phyloP scores from a whole-genome alignment of 1,284 basidiomycete species.

The Pholiota adiposa region DNA sequence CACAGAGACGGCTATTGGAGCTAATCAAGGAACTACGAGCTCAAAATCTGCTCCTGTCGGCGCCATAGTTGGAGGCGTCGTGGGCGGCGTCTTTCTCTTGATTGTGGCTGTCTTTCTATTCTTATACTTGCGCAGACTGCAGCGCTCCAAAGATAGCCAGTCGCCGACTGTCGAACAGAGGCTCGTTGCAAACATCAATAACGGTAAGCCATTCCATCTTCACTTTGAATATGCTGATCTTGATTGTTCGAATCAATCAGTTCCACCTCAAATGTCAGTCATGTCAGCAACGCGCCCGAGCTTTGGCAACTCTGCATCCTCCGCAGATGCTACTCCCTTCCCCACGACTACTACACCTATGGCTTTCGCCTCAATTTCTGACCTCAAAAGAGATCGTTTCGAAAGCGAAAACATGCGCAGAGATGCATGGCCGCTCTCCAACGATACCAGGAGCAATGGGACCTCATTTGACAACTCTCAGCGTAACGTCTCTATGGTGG shows the following conservation, averaged over 20 bases:
- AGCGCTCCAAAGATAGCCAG: not conserved
- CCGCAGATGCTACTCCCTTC: not conserved
- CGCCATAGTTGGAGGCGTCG: conserved; percentile 19
- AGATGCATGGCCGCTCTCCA: not conserved
- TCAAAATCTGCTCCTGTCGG: conserved; percentile 7
- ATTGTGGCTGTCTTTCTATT: conserved; percentile 6
- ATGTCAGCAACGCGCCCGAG: not conserved
- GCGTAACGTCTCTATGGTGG: not conserved
- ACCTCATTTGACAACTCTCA: not conserved
- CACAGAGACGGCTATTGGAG: not conserved
- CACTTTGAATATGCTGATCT: not conserved
- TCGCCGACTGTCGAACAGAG: not conserved
- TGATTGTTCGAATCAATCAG: not conserved
- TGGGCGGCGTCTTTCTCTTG: conserved; percentile 14
- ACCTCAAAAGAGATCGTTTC: not conserved
- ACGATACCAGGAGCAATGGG: not conserved
- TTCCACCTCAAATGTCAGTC: not conserved
- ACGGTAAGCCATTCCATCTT: not conserved
- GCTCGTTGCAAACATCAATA: not conserved
- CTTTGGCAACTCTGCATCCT: not conserved
- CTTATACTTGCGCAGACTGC: not conserved
- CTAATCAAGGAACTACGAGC: not conserved
- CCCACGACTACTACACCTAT: not conserved
- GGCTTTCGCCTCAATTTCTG: not conserved
- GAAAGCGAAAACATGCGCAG: not conserved